phyloP scores from a whole-genome alignment of 768 basidiomycete species.

The Hygrophoropsis aurantiaca region DNA sequence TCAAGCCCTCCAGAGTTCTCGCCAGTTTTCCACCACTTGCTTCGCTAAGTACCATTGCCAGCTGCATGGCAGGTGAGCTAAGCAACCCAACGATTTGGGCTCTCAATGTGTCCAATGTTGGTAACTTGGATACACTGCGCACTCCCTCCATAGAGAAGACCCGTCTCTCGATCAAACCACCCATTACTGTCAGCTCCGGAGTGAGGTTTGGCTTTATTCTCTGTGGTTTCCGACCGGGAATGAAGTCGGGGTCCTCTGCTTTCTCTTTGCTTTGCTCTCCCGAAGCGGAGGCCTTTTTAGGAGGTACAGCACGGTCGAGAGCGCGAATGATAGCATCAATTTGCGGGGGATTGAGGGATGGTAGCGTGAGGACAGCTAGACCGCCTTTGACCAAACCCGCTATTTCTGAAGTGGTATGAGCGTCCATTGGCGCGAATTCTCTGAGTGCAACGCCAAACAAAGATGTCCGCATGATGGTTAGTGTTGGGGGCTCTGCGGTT shows the following conservation, averaged over 20 bases:
- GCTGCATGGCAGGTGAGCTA: slow-evolving; percentile 69
- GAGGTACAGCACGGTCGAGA: slow-evolving; percentile 66
- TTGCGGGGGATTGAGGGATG: slow-evolving; percentile 71
- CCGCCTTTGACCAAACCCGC: slow-evolving; percentile 57
- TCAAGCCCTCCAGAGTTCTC: slow-evolving; percentile 74
- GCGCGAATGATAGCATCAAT: slow-evolving; percentile 65
- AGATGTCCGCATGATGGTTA: slow-evolving; percentile 74
- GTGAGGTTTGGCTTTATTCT: slow-evolving; percentile 50
- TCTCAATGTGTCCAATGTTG: slow-evolving; percentile 72
- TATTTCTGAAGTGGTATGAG: slow-evolving; percentile 48
- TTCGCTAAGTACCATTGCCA: slow-evolving; percentile 68
- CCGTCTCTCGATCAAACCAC: slow-evolving; percentile 76
- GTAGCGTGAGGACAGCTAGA: slow-evolving; percentile 64
- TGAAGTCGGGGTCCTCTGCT: slow-evolving; percentile 56
- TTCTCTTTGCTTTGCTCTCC: slow-evolving; percentile 50
- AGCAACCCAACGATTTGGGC: slow-evolving; percentile 86
- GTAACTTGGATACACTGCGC: slow-evolving; percentile 67
- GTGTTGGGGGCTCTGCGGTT: slow-evolving; percentile 41
- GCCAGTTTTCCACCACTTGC: slow-evolving; percentile 69
- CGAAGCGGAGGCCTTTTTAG: slow-evolving; percentile 50
- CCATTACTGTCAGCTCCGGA: slow-evolving; percentile 73
- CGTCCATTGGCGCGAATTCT: slow-evolving; percentile 53
- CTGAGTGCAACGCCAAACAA: slow-evolving; percentile 79
- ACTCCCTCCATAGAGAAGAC: slow-evolving; percentile 63
- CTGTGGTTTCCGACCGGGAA: slow-evolving; percentile 71